Base-by-base conservation (phyloP, 805 yeast species). In the Lipomyces sp. region DNA sequence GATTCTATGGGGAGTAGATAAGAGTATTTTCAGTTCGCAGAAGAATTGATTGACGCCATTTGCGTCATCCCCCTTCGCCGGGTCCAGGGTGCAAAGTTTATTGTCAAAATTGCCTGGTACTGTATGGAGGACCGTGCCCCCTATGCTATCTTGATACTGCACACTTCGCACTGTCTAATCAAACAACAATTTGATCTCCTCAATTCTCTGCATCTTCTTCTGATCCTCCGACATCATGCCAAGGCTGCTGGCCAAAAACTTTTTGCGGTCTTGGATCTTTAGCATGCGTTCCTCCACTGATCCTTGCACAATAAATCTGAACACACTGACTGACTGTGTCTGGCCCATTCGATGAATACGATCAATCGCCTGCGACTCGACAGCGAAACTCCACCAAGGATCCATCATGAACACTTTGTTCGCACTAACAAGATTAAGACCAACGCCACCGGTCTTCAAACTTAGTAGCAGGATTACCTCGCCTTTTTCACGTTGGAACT, bases 341-440 rank as follows among this genome's bases (percentile, higher is more conserved):
- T 93, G 98, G 0, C 98, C 98, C 74, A 94, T 90, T 71, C 98
- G 83, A 75, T 93, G 97, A 18, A 94, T 84, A 73, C 98, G 62
- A 89, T 86, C 73, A 42, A 70, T 70, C 10, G 73, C 73, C 48
- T 70, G 73, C 1, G 72, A 54, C 57, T 70, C 73, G 32, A 70
- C 72, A 59, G 96, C 90, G 57, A 91, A 96, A 37, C 95, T 90
- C 98, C 98, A 93, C 95, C 97, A 93, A 0, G 98, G 97, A 74
- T 93, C 98, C 91, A 94, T 89, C 85, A 93, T 83, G 72, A 87
- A 92, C 2, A 96, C 98, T 45, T 85, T 83, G 0, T 90, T 88
- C 0, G 98, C 97, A 60, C 88, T 86, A 0, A 97, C 93, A 67
- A 93, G 79, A 74, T 93, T 93, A 69, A 93, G 80, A 0, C 98